phyloP scores from a whole-genome alignment of 805 yeast genomes.

The Millerozyma miso region DNA sequence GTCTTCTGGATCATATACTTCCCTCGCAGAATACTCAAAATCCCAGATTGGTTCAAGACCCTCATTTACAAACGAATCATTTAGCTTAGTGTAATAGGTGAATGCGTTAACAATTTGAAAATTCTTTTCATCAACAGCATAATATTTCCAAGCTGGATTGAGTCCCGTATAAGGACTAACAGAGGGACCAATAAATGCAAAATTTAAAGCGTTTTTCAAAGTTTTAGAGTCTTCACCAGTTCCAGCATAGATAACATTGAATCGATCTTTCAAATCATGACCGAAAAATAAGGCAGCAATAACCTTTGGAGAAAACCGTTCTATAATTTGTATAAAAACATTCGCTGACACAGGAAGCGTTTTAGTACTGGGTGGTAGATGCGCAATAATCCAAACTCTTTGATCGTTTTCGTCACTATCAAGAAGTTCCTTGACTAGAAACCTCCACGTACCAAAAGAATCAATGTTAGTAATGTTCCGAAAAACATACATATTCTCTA shows the following conservation, averaged over 20 bases:
- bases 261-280: slow-evolving; percentile 3
- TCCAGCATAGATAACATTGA: slow-evolving; percentile 2
- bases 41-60: slow-evolving; percentile 8
- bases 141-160: slow-evolving; percentile 9
- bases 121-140: slow-evolving; percentile 4
- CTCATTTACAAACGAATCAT: slow-evolving; percentile 45
- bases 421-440: slow-evolving; percentile 6
- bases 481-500: slow-evolving; percentile 4
- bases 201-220: slow-evolving; percentile 1
- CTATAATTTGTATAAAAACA: slow-evolving; percentile 4
- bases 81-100: slow-evolving; percentile 13
- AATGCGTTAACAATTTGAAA: slow-evolving; percentile 3
- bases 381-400: slow-evolving; percentile 9
- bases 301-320: slow-evolving; percentile 6
- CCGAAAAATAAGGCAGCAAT: slow-evolving; percentile 9
- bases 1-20: slow-evolving; percentile 4
- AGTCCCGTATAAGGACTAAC: slow-evolving; percentile 5
- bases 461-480: slow-evolving; percentile 6
- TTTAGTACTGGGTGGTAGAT: slow-evolving; percentile 2
- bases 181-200: slow-evolving; percentile 6
- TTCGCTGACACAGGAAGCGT: slow-evolving; percentile 3
- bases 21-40: slow-evolving; percentile 5
- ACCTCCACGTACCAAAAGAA: slow-evolving; percentile 5
- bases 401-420: slow-evolving; percentile 7
- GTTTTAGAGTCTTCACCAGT: slow-evolving; percentile 4